phyloP scores from a whole-genome alignment of 495 filamentous ascomycete species.

The Parachaetomium inaequale region DNA sequence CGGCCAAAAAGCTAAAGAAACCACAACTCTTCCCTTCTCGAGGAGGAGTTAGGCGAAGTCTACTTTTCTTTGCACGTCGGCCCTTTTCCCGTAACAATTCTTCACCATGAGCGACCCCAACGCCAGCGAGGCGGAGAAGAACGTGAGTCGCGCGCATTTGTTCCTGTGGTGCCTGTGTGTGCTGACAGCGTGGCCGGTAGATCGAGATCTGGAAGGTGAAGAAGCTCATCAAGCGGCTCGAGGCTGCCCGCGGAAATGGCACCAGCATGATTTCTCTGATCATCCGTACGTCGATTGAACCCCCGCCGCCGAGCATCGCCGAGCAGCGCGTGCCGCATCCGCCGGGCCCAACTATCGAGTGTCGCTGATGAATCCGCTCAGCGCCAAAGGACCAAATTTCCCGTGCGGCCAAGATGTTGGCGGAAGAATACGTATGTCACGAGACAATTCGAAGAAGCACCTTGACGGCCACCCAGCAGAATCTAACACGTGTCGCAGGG shows the following conservation, averaged over 20 bases:
- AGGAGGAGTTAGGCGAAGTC: slow-evolving; percentile 11
- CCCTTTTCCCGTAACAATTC: slow-evolving; percentile 7
- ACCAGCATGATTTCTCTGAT: slow-evolving; percentile 99
- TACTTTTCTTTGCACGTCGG: slow-evolving; percentile 5
- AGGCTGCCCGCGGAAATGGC: slow-evolving; percentile 89
- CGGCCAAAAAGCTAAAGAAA: not conserved
- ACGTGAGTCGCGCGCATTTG: slow-evolving; percentile 51
- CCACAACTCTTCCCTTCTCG: not conserved
- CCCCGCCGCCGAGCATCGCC: slow-evolving; percentile 12
- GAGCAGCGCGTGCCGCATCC: not conserved
- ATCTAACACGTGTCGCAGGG: slow-evolving; percentile 55
- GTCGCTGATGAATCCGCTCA: slow-evolving; percentile 35
- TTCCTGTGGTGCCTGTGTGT: not conserved
- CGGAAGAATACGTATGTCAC: slow-evolving; percentile 92
- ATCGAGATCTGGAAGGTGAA: slow-evolving; percentile 86
- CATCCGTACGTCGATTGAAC: slow-evolving; percentile 66
- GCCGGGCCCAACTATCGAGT: slow-evolving; percentile 15
- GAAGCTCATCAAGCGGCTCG: slow-evolving; percentile 94
- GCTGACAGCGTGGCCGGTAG: slow-evolving; percentile 31
- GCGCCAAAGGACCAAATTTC: slow-evolving; percentile 98
- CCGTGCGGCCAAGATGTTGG: slow-evolving; percentile 96
- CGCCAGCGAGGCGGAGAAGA: slow-evolving; percentile 94
- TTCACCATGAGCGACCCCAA: slow-evolving; percentile 85
- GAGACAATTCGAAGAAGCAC: slow-evolving; percentile 2
- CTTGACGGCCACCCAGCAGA: slow-evolving; percentile 9